Evolutionary conservation across 1,139 yeast genomes (phyloP), one percentile per base, ranked within the genome.

Genomic region (Taiozyma sp.): DNA sequence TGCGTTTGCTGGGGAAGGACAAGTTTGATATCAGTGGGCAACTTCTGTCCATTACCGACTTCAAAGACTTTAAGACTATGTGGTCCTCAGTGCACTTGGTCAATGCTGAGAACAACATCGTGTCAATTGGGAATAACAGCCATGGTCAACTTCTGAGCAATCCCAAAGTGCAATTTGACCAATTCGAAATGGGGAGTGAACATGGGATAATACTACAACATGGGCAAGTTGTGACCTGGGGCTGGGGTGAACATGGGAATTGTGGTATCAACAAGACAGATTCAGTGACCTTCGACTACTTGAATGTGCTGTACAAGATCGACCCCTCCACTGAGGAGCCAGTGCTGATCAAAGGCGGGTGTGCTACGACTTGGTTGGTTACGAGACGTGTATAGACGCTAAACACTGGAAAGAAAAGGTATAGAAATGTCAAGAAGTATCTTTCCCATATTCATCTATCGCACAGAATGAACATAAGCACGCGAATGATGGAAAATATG

Each of bases 191-290:
- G 2, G 99, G 99, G 1, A 89, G 96, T 63, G 99, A 93, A 63
- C 99, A 93, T 66, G 96, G 95, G 0, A 65, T 80, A 2, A 57
- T 75, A 1, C 47, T 57, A 0, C 55, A 63, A 2, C 65, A 48
- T 9, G 48, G 70, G 5, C 54, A 54, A 7, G 83, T 88, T 0
- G 72, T 64, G 51, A 79, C 92, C 4, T 93, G 98, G 98, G 99
- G 99, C 0, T 93, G 99, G 99, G 97, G 97, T 28, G 99, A 93
- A 65, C 99, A 93, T 65, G 98, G 99, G 0, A 93, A 93, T 64
- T 92, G 98, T 69, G 98, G 98, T 3, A 36, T 44, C 1, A 51
- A 55, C 4, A 48, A 41, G 34, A 60, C 56, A 1, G 66, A 61
- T 7, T 64, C 64, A 6, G 77, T 73, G 4, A 70, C 74, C 0